A percentile compares a stretch with the other conserved stretches of the same genome.
Conservation (phyloP, 192 early-diverging fungal species). For the Coemansia sp. region DNA sequence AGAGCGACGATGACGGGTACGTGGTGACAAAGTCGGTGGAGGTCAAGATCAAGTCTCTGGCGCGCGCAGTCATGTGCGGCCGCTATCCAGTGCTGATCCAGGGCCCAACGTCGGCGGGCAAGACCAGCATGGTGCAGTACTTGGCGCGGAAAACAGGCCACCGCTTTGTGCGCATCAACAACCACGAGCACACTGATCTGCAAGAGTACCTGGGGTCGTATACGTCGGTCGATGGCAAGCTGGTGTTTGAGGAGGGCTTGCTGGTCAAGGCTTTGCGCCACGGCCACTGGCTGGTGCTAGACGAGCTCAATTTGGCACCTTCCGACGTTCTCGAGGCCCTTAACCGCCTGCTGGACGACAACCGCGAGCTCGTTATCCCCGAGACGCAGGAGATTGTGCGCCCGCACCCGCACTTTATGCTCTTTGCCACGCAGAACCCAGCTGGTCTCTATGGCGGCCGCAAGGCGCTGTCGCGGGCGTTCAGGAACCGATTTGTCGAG, state of each 20-base stretch:
- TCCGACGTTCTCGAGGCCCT: conserved; percentile 97
- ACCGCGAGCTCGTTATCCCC: conserved; percentile 92
- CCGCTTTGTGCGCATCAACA: conserved; percentile 95
- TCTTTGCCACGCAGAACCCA: conserved; percentile 99
- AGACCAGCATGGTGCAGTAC: conserved; percentile 98
- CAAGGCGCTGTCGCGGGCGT: conserved; percentile 91
- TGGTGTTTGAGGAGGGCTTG: conserved; percentile 95
- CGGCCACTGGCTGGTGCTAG: conserved; percentile 97
- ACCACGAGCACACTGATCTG: conserved; percentile 98
- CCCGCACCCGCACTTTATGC: conserved; percentile 93
- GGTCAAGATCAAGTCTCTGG: conserved; percentile 78
- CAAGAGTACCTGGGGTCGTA: conserved; percentile 97
- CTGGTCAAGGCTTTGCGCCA: conserved; percentile 89
- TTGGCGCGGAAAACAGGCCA: conserved; percentile 89
- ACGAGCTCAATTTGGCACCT: conserved; percentile 98
- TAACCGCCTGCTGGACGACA: conserved; percentile 96
- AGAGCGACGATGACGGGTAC: conserved; percentile 53
- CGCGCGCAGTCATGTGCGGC: conserved; percentile 85
- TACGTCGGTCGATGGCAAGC: conserved; percentile 76
- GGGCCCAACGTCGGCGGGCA: conserved; percentile 96
- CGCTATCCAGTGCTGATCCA: conserved; percentile 96
- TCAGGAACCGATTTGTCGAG: conserved; percentile 96
- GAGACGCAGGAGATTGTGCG: conserved; percentile 93
- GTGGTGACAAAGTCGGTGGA: conserved; percentile 88
- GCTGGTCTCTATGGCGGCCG: conserved; percentile 97